A percentile compares a stretch with the other conserved stretches of the same genome.
phyloP scores from a whole-genome alignment of 129 eudicot species.

The Dittrichia graveolens region DNA sequence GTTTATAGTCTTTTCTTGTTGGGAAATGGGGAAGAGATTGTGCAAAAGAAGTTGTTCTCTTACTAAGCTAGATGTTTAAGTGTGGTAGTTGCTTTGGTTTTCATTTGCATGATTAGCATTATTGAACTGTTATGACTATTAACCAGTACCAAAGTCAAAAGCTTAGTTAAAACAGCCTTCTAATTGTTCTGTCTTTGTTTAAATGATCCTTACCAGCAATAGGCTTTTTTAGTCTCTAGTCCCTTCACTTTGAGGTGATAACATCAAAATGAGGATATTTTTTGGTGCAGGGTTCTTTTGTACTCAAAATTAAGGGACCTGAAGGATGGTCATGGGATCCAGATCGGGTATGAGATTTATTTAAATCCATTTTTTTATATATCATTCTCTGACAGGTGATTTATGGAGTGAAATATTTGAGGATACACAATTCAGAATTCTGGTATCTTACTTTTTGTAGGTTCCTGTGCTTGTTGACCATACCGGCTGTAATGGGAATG shows the following conservation, averaged over 20 bases:
- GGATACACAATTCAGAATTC: constrained; percentile 15
- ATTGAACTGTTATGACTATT: constrained; percentile 16
- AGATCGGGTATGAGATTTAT: constrained; percentile 57
- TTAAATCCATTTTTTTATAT: not conserved
- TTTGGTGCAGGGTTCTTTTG: constrained; percentile 82
- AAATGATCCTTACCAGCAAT: not conserved
- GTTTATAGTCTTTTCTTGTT: not conserved
- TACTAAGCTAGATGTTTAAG: constrained; percentile 6
- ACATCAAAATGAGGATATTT: not conserved
- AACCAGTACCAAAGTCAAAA: not conserved
- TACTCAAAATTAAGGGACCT: constrained; percentile 90
- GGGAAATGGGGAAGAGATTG: not conserved
- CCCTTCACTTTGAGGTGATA: constrained; percentile 26
- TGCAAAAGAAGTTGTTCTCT: constrained; percentile 16
- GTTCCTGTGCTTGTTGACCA: constrained; percentile 88
- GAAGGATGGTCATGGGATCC: constrained; percentile 98
- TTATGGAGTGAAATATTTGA: constrained; percentile 18
- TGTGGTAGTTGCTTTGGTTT: constrained; percentile 15
- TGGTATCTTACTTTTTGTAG: constrained; percentile 45
- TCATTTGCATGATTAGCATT: constrained; percentile 15
- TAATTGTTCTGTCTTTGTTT: constrained; percentile 1
- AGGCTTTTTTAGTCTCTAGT: constrained; percentile 13
- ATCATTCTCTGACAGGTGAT: constrained; percentile 9
- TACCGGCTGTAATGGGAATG: constrained; percentile 86
- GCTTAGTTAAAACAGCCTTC: constrained; percentile 1